phyloP scores from a whole-genome alignment of 2,329 filamentous ascomycete genomes.

The Penicillium occitanis region DNA sequence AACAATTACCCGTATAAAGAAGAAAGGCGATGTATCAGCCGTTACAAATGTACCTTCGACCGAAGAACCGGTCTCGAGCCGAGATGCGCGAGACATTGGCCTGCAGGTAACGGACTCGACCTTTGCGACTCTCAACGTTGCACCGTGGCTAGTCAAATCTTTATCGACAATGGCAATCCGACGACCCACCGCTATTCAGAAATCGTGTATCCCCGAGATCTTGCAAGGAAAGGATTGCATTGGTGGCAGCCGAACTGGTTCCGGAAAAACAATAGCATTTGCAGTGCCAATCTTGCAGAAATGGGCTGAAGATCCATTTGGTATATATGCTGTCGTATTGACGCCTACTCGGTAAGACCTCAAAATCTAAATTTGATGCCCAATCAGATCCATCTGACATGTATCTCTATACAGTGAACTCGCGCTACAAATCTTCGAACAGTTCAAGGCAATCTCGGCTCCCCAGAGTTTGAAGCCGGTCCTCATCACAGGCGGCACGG shows the following conservation, averaged over 20 bases:
- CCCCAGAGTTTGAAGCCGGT: slow-evolving; percentile 83
- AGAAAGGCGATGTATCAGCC: slow-evolving; percentile 31
- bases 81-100: slow-evolving; percentile 42
- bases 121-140: slow-evolving; percentile 71
- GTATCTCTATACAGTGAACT: slow-evolving; percentile 62
- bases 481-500: slow-evolving; percentile 86
- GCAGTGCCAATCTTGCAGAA: slow-evolving; percentile 90
- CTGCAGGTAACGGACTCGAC: slow-evolving; percentile 52
- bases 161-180: slow-evolving; percentile 77
- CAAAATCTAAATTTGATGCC: background rate
- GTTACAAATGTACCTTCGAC: slow-evolving; percentile 20
- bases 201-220: slow-evolving; percentile 88
- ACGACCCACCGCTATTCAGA: slow-evolving; percentile 88
- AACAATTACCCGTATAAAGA: slow-evolving; percentile 44
- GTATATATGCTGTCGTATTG: slow-evolving; percentile 84
- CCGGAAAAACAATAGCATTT: slow-evolving; percentile 96
- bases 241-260: slow-evolving; percentile 89
- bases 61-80: slow-evolving; percentile 40
- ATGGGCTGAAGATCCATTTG: slow-evolving; percentile 88
- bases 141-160: slow-evolving; percentile 85
- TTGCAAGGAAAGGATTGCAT: slow-evolving; percentile 90
- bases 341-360: slow-evolving; percentile 71
- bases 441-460: slow-evolving; percentile 88
- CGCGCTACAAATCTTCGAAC: slow-evolving; percentile 93
- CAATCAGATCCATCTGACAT: slow-evolving; percentile 9